These are phyloP conservation scores for Colletotrichum eremochloae DNA, from an alignment of 2,329 filamentous ascomycete genomes.

Conservation along the genomic window DNA sequence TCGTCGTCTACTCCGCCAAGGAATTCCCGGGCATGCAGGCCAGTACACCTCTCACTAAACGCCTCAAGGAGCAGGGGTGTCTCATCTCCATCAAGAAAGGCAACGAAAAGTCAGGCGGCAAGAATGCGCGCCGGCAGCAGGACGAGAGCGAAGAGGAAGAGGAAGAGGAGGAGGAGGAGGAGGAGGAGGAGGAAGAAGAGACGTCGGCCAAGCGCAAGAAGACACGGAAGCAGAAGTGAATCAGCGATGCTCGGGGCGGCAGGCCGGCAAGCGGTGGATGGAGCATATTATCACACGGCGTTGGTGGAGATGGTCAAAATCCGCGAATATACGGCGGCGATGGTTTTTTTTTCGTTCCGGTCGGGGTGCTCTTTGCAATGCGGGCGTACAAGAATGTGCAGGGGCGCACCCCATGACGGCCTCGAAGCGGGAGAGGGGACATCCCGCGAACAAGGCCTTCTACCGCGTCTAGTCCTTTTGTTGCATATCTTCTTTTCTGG, in stretches of 20 bases:
- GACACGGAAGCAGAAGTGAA: conserved; percentile 35
- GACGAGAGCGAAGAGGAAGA: conserved; percentile 63
- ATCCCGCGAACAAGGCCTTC: neutral
- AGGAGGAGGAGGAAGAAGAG: conserved; percentile 52
- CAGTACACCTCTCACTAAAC: conserved; percentile 80
- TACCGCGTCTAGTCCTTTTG: conserved; percentile 7
- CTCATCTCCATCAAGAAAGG: conserved; percentile 90
- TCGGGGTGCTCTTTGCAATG: conserved; percentile 4
- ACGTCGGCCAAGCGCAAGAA: conserved; percentile 34
- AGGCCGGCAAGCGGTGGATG: conserved; percentile 3
- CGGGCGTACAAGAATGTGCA: conserved; percentile 1
- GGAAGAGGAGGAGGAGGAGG: conserved; percentile 62
- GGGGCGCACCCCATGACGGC: neutral
- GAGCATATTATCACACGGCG: conserved; percentile 28
- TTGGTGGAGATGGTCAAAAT: conserved; percentile 31
- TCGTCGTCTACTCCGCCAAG: conserved; percentile 85
- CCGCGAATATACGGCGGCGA: conserved; percentile 35
- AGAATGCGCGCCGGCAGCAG: conserved; percentile 51
- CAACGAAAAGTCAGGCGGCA: conserved; percentile 70
- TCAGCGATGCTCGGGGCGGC: neutral
- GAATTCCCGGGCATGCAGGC: conserved; percentile 89
- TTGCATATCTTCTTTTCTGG: neutral
- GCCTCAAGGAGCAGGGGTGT: conserved; percentile 82
- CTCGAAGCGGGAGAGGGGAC: neutral
- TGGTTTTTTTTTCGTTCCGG: conserved; percentile 18